Conservation (phyloP, 371 early-diverging fungal species). For the Enterocytospora artemiae region DNA sequence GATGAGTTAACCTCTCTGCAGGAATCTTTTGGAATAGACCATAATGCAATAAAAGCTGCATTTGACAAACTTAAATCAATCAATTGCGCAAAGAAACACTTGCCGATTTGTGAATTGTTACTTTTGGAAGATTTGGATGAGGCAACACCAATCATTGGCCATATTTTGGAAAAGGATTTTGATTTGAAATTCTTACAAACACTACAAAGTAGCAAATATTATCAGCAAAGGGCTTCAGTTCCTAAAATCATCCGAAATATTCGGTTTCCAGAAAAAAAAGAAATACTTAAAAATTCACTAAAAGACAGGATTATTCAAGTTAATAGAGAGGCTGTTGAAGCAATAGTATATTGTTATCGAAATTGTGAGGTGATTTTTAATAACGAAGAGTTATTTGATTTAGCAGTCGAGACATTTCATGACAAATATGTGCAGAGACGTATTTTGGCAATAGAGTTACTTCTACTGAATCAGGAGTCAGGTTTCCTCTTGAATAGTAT, state of each 20-base stretch:
- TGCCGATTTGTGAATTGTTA: conserved; percentile 11
- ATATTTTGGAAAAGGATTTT: not conserved
- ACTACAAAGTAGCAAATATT: conserved; percentile 19
- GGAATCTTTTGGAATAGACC: not conserved
- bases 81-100: not conserved
- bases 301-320: conserved; percentile 8
- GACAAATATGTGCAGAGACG: not conserved
- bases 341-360: no score
- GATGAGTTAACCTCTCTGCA: conserved; percentile 5
- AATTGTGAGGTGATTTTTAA: not conserved
- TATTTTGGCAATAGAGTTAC: conserved; percentile 4
- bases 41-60: not conserved
- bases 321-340: conserved; percentile 2
- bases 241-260: not conserved
- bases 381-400: conserved; percentile 7
- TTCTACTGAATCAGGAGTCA: not conserved
- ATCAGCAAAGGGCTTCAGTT: conserved; percentile 17
- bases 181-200: conserved; percentile 7
- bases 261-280: not conserved
- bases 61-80: not conserved
- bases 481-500: not conserved
- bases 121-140: conserved; percentile 7
- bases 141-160: conserved; percentile 4
- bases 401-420: not conserved
- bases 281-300: not conserved